Evolutionary conservation across 768 basidiomycete species (phyloP), one percentile per base, ranked within the genome.

Genomic region (Porphyrellus cyaneotinctus): DNA sequence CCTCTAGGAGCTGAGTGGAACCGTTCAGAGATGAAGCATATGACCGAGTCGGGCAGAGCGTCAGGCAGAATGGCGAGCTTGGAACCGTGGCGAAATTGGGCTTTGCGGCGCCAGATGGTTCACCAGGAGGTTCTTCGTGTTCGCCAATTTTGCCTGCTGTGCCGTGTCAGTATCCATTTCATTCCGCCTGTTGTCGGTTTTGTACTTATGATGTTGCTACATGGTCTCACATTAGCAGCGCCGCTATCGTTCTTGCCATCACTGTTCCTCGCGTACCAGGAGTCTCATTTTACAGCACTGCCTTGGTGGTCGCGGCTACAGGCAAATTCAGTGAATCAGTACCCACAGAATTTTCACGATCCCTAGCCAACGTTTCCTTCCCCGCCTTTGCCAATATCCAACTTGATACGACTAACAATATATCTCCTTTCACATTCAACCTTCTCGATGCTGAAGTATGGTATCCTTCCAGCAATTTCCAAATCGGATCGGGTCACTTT

Each of bases 1-100:
- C 88, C 89, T 2, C 76, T 97, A 3, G 94, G 94, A 18, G 74
- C 94, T 0, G 94, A 97, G 72, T 97, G 94, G 94, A 79, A 79
- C 23, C 82, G 83, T 45, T 73, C 78, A 18, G 94, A 97, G 66
- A 70, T 97, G 68, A 79, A 78, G 43, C 78, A 79, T 32, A 87
- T 91, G 81, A 88, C 87, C 1, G 87, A 84, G 62, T 72, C 82
- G 2, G 88, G 81, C 6, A 80, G 79, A 71, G 43, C 75, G 83
- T 51, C 71, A 62, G 49, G 75, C 79, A 47, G 79, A 82, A 57
- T 91, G 84, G 84, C 83, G 78, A 58, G 78, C 78, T 22, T 95
- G 87, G 84, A 85, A 81, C 54, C 78, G 91, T 51, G 90, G 86
- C 43, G 79, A 93, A 64, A 74, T 82, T 15, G 94, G 94, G 5